Percentiles rank a stretch among this genome's conserved stretches.
phyloP scores from a whole-genome alignment of 495 filamentous ascomycete species.

The Achaetomiella virescens region DNA sequence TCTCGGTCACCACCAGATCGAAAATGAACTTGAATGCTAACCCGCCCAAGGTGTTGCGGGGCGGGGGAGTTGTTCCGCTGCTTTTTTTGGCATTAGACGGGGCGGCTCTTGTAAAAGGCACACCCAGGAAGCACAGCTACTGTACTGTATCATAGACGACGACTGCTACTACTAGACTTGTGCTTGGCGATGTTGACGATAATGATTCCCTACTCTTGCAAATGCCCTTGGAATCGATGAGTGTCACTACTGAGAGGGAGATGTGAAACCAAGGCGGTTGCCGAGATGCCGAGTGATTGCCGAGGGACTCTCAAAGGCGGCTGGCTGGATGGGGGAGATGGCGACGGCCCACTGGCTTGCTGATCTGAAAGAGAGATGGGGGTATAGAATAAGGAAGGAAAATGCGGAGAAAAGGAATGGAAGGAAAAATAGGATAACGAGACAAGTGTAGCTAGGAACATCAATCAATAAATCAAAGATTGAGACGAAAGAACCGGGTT shows the following conservation, averaged over 20 bases:
- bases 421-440: too few relatives aligned
- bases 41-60: background rate
- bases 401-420: too few relatives aligned
- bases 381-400: too few relatives aligned
- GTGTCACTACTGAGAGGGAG: background rate
- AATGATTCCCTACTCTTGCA: conserved; percentile 9
- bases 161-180: conserved; percentile 14
- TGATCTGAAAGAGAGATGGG: too few relatives aligned
- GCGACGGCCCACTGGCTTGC: too few relatives aligned
- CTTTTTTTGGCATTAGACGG: conserved; percentile 22
- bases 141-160: conserved; percentile 16
- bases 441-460: too few relatives aligned
- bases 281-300: background rate
- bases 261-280: background rate
- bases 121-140: background rate
- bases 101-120: conserved; percentile 13
- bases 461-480: too few relatives aligned
- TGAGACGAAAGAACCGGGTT: too few relatives aligned
- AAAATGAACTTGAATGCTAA: too few relatives aligned
- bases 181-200: conserved; percentile 14
- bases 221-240: background rate
- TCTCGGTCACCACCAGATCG: background rate
- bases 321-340: too few relatives aligned
- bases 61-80: conserved; percentile 2
- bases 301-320: too few relatives aligned